Percentiles rank a stretch among this genome's conserved stretches.
These are phyloP conservation scores for Trichoderma arundinaceum DNA, from an alignment of 2,329 filamentous ascomycete genomes.

Conservation along the genomic window DNA sequence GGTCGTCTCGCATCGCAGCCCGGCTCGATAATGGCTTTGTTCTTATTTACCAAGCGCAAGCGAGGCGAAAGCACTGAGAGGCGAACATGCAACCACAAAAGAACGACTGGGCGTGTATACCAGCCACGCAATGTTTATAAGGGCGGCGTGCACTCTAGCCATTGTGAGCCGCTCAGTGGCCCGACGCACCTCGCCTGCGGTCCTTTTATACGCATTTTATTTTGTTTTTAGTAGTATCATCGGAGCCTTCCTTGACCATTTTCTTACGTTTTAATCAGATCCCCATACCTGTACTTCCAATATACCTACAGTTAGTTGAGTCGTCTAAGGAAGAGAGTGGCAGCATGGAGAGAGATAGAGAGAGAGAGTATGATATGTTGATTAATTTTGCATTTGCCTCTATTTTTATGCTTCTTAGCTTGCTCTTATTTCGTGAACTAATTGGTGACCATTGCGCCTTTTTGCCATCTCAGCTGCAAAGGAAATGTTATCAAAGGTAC, in stretches of 20 bases:
- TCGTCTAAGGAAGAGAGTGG: conserved; percentile 33
- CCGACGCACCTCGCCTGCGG: conserved; percentile 1
- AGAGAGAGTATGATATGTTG: conserved; percentile 29
- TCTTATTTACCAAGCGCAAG: conserved; percentile 34
- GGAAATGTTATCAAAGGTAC: background rate
- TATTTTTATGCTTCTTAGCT: background rate
- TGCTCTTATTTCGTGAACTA: background rate
- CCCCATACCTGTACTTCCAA: conserved; percentile 43
- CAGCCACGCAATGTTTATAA: conserved; percentile 2
- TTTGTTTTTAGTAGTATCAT: conserved; percentile 47
- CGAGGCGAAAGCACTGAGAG: conserved; percentile 32
- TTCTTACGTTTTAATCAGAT: conserved; percentile 49
- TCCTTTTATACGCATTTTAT: conserved; percentile 40
- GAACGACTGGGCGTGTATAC: conserved; percentile 17
- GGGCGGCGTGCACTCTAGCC: conserved; percentile 1
- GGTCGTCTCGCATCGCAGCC: conserved; percentile 32
- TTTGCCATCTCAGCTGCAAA: background rate
- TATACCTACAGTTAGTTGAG: conserved; percentile 42
- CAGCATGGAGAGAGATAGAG: conserved; percentile 22
- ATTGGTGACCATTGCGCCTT: conserved; percentile 5
- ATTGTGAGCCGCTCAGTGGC: conserved; percentile 3
- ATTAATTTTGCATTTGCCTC: conserved; percentile 27
- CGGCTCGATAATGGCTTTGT: conserved; percentile 34
- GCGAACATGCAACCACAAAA: background rate
- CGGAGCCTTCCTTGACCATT: conserved; percentile 46